phyloP scores from a whole-genome alignment of 1,284 basidiomycete genomes.

The Golubevia sp. region DNA sequence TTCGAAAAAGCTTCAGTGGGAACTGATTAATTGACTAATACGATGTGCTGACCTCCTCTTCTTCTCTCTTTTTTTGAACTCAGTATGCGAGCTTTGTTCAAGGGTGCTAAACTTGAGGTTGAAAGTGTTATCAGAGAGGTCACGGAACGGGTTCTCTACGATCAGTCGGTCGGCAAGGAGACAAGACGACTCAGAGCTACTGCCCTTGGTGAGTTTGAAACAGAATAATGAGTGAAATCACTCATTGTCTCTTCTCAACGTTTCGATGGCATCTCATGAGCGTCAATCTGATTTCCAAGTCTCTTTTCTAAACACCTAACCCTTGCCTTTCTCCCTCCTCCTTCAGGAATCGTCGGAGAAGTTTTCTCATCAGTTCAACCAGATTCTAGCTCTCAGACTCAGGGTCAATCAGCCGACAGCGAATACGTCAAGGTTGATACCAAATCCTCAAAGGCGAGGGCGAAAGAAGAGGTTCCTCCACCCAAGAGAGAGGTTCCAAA shows the following conservation, averaged over 20 bases:
- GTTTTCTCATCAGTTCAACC: constrained; percentile 31
- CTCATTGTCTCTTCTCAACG: not conserved
- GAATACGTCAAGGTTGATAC: constrained; percentile 40
- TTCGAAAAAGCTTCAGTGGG: not conserved
- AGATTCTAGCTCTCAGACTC: not conserved
- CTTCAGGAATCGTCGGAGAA: constrained; percentile 28
- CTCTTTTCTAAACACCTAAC: constrained; percentile 2
- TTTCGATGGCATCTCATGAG: too few species aligned
- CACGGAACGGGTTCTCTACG: constrained; percentile 79
- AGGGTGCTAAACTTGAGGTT: constrained; percentile 88
- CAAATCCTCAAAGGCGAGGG: constrained; percentile 22
- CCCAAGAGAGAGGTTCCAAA: too few species aligned
- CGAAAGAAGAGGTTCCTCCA: too few species aligned
- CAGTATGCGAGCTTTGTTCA: constrained; percentile 56
- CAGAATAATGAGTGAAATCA: not conserved
- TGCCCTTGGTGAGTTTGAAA: constrained; percentile 30
- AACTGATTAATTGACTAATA: too few species aligned
- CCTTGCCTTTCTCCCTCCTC: constrained; percentile 10
- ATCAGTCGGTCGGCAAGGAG: constrained; percentile 55
- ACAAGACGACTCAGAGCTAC: constrained; percentile 51
- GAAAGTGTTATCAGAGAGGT: constrained; percentile 92
- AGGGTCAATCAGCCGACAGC: not conserved
- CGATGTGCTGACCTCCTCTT: not conserved
- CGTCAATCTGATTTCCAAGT: not conserved
- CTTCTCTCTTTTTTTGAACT: not conserved